Evolutionary conservation across 371 early-diverging fungal species (phyloP).

Genomic region (Apophysomyces variabilis): DNA sequence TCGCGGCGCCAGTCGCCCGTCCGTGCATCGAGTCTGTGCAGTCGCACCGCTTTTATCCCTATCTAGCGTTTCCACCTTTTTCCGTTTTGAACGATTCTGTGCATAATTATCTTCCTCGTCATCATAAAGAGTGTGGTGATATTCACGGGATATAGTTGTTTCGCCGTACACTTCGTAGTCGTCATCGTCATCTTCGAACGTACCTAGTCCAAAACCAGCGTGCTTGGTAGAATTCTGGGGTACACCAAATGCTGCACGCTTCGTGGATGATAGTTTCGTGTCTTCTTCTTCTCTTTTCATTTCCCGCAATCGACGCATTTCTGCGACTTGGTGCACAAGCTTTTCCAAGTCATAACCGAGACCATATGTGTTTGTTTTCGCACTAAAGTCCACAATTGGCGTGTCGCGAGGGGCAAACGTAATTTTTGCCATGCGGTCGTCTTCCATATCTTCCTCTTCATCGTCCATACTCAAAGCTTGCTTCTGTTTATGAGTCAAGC

Average conservation of each 20-base stretch:
- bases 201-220: conserved; percentile 47
- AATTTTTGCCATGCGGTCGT: conserved; percentile 42
- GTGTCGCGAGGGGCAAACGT: conserved; percentile 80
- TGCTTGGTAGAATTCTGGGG: conserved; percentile 13
- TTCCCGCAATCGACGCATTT: conserved; percentile 44
- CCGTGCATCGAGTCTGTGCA: conserved; percentile 37
- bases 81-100: conserved; percentile 16
- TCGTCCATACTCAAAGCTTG: conserved; percentile 4
- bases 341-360: conserved; percentile 72
- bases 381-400: conserved; percentile 55
- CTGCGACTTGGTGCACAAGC: conserved; percentile 69
- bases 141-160: conserved; percentile 17
- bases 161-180: conserved; percentile 52
- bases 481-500: conserved; percentile 34
- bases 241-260: conserved; percentile 42
- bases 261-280: conserved; percentile 9
- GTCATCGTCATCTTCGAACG: conserved; percentile 61
- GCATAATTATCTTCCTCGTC: conserved; percentile 35
- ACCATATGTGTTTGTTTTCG: conserved; percentile 69
- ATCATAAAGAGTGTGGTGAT: conserved; percentile 45
- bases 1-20: conserved; percentile 62
- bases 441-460: conserved; percentile 44
- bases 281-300: conserved; percentile 22
- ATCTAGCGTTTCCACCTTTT: conserved; percentile 14
- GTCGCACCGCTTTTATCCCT: conserved; percentile 1